Percentiles rank a stretch among this genome's conserved stretches.
phyloP scores from a whole-genome alignment of 768 basidiomycete genomes.

The Mycena galericulata region DNA sequence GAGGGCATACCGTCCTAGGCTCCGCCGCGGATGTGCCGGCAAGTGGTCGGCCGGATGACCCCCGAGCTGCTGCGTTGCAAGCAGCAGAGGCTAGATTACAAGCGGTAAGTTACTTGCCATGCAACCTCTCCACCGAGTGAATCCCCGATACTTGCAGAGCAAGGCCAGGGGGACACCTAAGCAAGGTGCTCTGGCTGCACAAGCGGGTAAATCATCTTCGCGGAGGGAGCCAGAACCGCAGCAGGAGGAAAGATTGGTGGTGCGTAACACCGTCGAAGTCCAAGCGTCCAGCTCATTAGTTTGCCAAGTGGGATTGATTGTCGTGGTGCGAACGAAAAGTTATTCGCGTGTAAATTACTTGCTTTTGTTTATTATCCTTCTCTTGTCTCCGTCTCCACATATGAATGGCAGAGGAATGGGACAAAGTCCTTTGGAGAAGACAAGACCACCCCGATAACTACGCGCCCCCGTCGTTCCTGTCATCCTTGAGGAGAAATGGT shows the following conservation, averaged over 20 bases:
- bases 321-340: background rate
- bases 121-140: slow-evolving; percentile 25
- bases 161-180: slow-evolving; percentile 53
- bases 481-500: slow-evolving; percentile 85
- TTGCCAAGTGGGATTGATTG: slow-evolving; percentile 53
- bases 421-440: slow-evolving; percentile 82
- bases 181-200: slow-evolving; percentile 58
- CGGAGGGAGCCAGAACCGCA: slow-evolving; percentile 48
- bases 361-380: background rate
- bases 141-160: slow-evolving; percentile 11
- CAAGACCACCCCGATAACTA: slow-evolving; percentile 89
- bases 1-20: slow-evolving; percentile 63
- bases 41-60: slow-evolving; percentile 48
- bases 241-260: slow-evolving; percentile 55
- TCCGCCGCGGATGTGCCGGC: slow-evolving; percentile 44
- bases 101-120: slow-evolving; percentile 55
- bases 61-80: slow-evolving; percentile 68
- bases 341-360: background rate
- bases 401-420: slow-evolving; percentile 58
- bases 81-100: slow-evolving; percentile 72
- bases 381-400: slow-evolving; percentile 6
- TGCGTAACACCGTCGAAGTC: slow-evolving; percentile 42
- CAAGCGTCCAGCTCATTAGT: slow-evolving; percentile 19
- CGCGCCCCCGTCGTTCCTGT: slow-evolving; percentile 77
- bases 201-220: slow-evolving; percentile 52